These are phyloP conservation scores for Novymonas esmeraldas DNA, from an alignment of 208 protist genomes.

Conservation along the genomic window DNA sequence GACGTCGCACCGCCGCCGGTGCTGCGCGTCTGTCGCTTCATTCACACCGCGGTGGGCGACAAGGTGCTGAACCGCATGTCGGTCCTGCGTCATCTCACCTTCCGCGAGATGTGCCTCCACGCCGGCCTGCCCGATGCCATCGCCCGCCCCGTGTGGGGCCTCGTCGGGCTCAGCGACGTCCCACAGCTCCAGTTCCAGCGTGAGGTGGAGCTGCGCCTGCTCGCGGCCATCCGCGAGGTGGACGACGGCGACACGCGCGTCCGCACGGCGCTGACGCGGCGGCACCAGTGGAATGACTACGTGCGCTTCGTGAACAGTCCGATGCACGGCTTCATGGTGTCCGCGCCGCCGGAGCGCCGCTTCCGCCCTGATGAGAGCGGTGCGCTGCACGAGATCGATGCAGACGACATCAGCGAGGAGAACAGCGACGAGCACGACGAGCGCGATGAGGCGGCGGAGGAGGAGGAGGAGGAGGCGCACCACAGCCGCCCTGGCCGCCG, in stretches of 20 bases:
- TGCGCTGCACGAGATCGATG: conserved; percentile 1
- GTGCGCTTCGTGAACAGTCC: conserved; percentile 28
- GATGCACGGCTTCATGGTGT: conserved; percentile 23
- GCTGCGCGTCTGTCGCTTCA: conserved; percentile 44
- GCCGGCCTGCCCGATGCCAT: conserved; percentile 38
- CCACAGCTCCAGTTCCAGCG: conserved; percentile 44
- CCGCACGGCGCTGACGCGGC: conserved; percentile 19
- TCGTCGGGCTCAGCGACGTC: conserved; percentile 33
- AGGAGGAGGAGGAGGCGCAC: no score
- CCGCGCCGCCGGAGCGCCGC: conserved; percentile 17
- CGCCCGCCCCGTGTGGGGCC: conserved; percentile 46
- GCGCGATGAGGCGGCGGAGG: conserved; percentile 3
- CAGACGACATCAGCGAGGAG: neutral
- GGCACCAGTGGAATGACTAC: conserved; percentile 40
- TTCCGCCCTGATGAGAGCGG: conserved; percentile 12
- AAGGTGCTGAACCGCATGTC: conserved; percentile 41
- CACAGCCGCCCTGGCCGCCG: no score
- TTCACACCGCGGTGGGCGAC: conserved; percentile 31
- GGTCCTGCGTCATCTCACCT: conserved; percentile 31
- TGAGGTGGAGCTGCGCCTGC: conserved; percentile 36
- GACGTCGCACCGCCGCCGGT: conserved; percentile 35
- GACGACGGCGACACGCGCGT: conserved; percentile 35
- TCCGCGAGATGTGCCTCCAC: conserved; percentile 31
- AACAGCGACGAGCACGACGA: neutral
- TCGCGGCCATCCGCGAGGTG: conserved; percentile 35